Base-by-base conservation (phyloP, 106 monocot species). In the Amphibolis antarctica region DNA sequence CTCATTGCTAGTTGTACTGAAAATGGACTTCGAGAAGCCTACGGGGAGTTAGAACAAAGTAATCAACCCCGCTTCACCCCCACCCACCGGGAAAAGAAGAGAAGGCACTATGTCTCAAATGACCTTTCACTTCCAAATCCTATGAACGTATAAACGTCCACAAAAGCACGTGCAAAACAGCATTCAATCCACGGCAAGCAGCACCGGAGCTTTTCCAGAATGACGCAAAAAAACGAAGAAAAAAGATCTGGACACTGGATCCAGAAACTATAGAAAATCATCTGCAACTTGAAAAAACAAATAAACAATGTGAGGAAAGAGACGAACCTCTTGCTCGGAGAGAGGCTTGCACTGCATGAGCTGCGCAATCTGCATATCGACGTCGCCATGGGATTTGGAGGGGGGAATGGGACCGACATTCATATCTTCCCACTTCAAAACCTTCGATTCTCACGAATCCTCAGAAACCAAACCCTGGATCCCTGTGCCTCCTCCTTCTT, bases 311-410 rank as follows among this genome's bases (percentile, higher is more conserved):
- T 13, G 22, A 25, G 25, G 17, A 63, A 60, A 42, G 60, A 42
- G 42, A 42, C 26, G 17, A 22, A 71, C 71, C 71, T 71, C 62
- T 53, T 62, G 71, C 44, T 71, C 71, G 52, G 71, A 71, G 11
- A 71, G 61, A 51, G 71, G 71, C 53, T 62, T 71, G 71, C 71
- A 71, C 52, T 62, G 71, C 71, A 71, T 71, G 36, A 71, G 61
- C 71, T 71, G 71, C 11, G 51, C 17, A 53, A 71, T 71, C 71
- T 71, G 61, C 71, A 62, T 52, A 43, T 71, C 71, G 24, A 71
- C 31, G 62, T 44, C 27, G 31, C 62, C 62, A 62, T 62, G 61
- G 5, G 62, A 62, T 31, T 43, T 71, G 47, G 68, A 58, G 23
- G 71, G 52, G 24, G 69, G 58, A 21, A 71, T 42, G 17, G 51